Base-by-base conservation (phyloP, 78 protist species). In the Acrasis kona region DNA sequence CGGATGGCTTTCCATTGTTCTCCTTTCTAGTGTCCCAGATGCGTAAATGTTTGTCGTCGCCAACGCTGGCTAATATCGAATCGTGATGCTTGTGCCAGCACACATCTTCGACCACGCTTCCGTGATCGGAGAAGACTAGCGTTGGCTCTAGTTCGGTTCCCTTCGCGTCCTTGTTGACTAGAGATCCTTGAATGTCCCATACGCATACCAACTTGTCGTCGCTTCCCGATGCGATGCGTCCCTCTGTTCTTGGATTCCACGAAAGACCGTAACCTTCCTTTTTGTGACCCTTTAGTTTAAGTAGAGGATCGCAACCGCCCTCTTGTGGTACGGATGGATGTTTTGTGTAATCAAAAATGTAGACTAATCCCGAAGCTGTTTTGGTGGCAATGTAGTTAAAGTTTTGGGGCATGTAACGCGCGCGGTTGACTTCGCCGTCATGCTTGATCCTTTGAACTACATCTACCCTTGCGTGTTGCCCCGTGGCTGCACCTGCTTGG, bases 241-340 rank as follows among this genome's bases (percentile, higher is more conserved):
- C 97, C 35, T 72, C 69, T 5, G 42, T 32, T 28, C 10, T 36
- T 2, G 88, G 92, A 79, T 58, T 81, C 99, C 99, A 96, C 5
- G 85, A 40, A 6, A 96, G 83, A 30, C 97, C 99, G 72, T 96
- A 96, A n/a, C 99, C 98, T 28, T 94, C 96, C 40, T 92, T 90
- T n/a, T 64, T 19, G 84, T 95, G 97, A 3, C 95, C 97, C 12
- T 5, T 34, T 28, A 91, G 80, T 5, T 69, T 71, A 41, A 95
- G 58, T 8, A 87, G 81, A 7, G 95, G 95, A 32, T 12, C 0
- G 31, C 79, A 83, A 35, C 58, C 41, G 39, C 78, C 91, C 38
- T 80, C 80, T 10, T 9, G 34, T 1, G 93, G 93, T 58, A 75
- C 79, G 31, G 83, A 80, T 19, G 88, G 76, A 65, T 93, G 96